phyloP scores from a whole-genome alignment of 2,329 filamentous ascomycete genomes.

The Apiospora aurea region DNA sequence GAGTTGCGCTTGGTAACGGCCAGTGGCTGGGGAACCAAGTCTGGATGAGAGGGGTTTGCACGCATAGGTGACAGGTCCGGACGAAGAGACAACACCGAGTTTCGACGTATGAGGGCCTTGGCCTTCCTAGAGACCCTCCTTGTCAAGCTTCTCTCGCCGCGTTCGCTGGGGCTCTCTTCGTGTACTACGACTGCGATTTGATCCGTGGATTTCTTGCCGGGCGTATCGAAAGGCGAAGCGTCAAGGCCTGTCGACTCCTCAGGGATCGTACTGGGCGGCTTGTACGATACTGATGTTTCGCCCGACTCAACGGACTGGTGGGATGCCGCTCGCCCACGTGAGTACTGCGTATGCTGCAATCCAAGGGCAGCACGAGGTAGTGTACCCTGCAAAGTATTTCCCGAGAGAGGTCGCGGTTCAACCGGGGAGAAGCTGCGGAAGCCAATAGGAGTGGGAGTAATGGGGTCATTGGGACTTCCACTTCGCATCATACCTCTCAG shows the following conservation, averaged over 20 bases:
- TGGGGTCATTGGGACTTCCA: neutral
- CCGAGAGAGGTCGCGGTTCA: conserved; percentile 23
- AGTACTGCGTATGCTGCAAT: conserved; percentile 17
- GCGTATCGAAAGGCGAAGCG: conserved; percentile 23
- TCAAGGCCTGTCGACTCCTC: conserved; percentile 21
- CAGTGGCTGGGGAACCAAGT: conserved; percentile 25
- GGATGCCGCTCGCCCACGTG: neutral
- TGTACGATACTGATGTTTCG: conserved; percentile 11
- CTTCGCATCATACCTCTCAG: neutral
- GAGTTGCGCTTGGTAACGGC: conserved; percentile 26
- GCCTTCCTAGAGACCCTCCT: neutral
- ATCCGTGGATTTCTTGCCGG: neutral
- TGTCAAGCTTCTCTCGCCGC: conserved; percentile 3
- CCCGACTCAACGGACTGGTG: neutral
- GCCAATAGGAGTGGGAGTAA: neutral
- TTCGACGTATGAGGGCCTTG: neutral
- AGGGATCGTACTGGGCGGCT: conserved; percentile 25
- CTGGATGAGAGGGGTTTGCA: conserved; percentile 25
- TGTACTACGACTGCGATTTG: neutral
- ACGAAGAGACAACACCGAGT: neutral
- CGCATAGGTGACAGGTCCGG: conserved; percentile 23
- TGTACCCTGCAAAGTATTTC: conserved; percentile 16
- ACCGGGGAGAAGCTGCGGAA: neutral
- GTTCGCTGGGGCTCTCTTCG: neutral
- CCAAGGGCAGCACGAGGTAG: conserved; percentile 24